Base-by-base conservation (phyloP, 129 eudicot genomes). In the Saussurea involucrata region DNA sequence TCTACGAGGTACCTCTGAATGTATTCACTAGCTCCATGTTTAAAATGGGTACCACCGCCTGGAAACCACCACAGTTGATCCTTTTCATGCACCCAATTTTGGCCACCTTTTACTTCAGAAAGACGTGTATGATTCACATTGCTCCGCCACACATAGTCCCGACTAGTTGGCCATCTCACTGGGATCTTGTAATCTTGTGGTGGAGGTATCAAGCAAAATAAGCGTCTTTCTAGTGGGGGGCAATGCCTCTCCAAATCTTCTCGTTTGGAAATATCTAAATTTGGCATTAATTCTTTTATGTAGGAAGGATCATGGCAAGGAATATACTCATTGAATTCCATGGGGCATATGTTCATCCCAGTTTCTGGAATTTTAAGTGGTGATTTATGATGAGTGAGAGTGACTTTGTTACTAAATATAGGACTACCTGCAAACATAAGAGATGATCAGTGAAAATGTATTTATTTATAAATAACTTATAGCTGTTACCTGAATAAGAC, bases 1-100 rank as follows among this genome's bases (percentile, higher is more conserved):
- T 64, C 40, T 21, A 36, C 18, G 32, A 68, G 3, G 73, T 86
- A 93, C 98, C 98, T 95, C 77, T 89, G 73, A 69, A 89, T 95
- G 76, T 95, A 91, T 80, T 95, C 98, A 46, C 86, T 17, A 63
- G 98, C 98, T 33, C 98, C 98, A 67, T 95, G 94, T 82, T 95
- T 95, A 81, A 95, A 95, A 86, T 95, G 98, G 32, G 98, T 95
- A 64, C 98, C 98, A 71, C 98, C 97, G 44, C 98, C 98, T 8
- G 98, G 98, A 84, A 95, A 95, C 96, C 97, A 95, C 98, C 97
- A 89, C 2, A 95, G 44, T 66, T 91, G 87, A 71, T 79, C 88
- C 81, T 87, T 91, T 24, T 87, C 92, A 55, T 91, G 98, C 71
- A 95, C 97, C 97, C 98, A 95, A 70, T 91, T 95, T 80, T 95